Base-by-base conservation (phyloP, 2,329 filamentous ascomycete genomes). In the Neonectria sp. region DNA sequence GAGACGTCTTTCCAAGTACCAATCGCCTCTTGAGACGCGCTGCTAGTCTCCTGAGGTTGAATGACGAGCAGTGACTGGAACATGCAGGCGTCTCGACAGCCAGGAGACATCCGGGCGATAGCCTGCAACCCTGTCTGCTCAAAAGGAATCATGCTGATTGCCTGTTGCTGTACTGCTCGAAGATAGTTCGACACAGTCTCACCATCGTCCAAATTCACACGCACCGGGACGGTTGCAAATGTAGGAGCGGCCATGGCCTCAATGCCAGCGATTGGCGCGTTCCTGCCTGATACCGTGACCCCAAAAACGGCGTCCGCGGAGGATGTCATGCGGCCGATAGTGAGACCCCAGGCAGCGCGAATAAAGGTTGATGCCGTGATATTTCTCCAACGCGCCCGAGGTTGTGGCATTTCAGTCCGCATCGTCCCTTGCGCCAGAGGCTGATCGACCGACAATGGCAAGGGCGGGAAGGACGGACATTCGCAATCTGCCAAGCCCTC, bases 121-220 rank as follows among this genome's bases (percentile, higher is more conserved):
- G 56, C 53, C 7, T 67, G 69, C 21, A 73, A 55, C 12, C 71
- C 71, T 17, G 58, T 65, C 43, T 73, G 69, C 43, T 71, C 69
- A 60, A 52, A 61, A 8, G 68, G 51, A 13, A 69, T 70, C 68
- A 73, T 71, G 15, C 68, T 68, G 24, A 60, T 53, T 8, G 69
- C 55, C 29, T 67, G 60, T 25, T 60, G 24, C 35, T 77, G 72
- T 1, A 75, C 48, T 2, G 75, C 71, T 27, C 83, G 75, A n/a
- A 90, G 76, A 63, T 83, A 86, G 25, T 84, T 76, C 0, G 71
- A 68, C 9, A 83, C 75, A 2, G 76, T 73, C 29, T 67, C 56
- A 7, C 66, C 29, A 24, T 62, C 51, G 86, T 78, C 75, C 43
- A 73, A n/a, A 2, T 48, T 46, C 13, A 77, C 55, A 0, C 74